phyloP scores from a whole-genome alignment of 495 filamentous ascomycete species.

The Trichocladium antarcticum region DNA sequence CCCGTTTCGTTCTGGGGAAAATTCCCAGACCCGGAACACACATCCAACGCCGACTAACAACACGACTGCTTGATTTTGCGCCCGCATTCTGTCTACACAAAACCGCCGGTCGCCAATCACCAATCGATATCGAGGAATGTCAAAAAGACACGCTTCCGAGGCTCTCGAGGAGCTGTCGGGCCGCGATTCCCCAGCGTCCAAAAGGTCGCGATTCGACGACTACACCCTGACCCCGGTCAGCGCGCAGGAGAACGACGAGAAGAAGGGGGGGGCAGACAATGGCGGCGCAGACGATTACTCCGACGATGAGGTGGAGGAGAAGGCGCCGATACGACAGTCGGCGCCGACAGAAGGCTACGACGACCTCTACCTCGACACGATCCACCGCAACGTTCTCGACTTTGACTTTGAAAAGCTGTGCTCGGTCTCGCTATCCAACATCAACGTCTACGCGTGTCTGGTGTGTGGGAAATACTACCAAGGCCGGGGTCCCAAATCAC shows the following conservation, averaged over 20 bases:
- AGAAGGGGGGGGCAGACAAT: not conserved
- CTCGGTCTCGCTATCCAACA: conserved; percentile 88
- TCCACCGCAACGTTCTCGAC: conserved; percentile 78
- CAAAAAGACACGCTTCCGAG: conserved; percentile 66
- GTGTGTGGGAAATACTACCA: conserved; percentile 98
- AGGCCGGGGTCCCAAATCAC: conserved; percentile 82
- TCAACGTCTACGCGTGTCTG: conserved; percentile 96
- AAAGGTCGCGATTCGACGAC: conserved; percentile 60
- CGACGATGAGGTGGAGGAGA: conserved; percentile 38
- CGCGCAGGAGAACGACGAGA: conserved; percentile 19
- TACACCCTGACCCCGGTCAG: conserved; percentile 26
- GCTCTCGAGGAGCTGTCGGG: conserved; percentile 54
- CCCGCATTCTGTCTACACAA: not conserved
- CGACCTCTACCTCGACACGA: conserved; percentile 96
- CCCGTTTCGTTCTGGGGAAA: conserved; percentile 2
- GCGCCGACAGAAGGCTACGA: conserved; percentile 81
- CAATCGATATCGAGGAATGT: conserved; percentile 8
- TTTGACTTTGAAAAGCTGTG: conserved; percentile 99
- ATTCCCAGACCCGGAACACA: not conserved
- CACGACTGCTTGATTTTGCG: no score
- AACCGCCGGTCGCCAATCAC: no score
- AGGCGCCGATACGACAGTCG: conserved; percentile 48
- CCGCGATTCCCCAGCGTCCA: conserved; percentile 59
- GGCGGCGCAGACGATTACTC: conserved; percentile 12
- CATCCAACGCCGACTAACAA: no score